Percentiles rank a stretch among this genome's conserved stretches.
phyloP scores from a whole-genome alignment of 495 filamentous ascomycete species.

The Cetradonia linearis region DNA sequence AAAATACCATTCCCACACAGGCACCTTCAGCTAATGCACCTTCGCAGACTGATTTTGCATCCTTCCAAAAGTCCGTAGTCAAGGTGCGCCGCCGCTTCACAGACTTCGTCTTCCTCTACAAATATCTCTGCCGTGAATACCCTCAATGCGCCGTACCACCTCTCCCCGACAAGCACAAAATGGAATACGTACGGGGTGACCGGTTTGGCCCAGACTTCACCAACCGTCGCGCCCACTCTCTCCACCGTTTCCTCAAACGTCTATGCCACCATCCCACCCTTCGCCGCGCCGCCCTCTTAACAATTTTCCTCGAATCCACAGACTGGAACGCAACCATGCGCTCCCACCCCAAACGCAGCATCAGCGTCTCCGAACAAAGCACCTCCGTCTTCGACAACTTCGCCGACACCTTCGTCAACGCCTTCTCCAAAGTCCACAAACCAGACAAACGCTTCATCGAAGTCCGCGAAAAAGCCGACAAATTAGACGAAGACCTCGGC shows the following conservation, averaged over 20 bases:
- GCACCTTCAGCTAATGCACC: background rate
- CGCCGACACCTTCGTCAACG: conserved; percentile 94
- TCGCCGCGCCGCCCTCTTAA: conserved; percentile 68
- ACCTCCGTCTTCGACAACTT: conserved; percentile 81
- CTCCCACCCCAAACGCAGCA: conserved; percentile 52
- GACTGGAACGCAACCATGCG: conserved; percentile 98
- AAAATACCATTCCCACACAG: background rate
- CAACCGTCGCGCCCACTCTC: conserved; percentile 74
- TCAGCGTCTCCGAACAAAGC: conserved; percentile 43
- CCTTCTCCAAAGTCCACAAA: conserved; percentile 92
- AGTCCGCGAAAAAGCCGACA: conserved; percentile 84
- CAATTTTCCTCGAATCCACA: conserved; percentile 78
- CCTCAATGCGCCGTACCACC: conserved; percentile 88
- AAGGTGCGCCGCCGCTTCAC: conserved; percentile 82
- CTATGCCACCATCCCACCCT: conserved; percentile 81
- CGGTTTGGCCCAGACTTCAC: conserved; percentile 93
- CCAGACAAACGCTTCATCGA: conserved; percentile 91
- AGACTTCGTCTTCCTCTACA: conserved; percentile 95
- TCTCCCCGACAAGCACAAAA: conserved; percentile 95
- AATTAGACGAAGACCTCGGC: conserved; percentile 85
- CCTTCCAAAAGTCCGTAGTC: conserved; percentile 71
- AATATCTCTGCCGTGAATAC: conserved; percentile 74
- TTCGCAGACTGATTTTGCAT: conserved; percentile 77
- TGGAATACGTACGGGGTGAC: conserved; percentile 95
- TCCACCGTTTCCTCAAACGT: conserved; percentile 84